A percentile compares a stretch with the other conserved stretches of the same genome.
Conservation (phyloP, 2,329 filamentous ascomycete genomes). For the Colletotrichum godetiae region DNA sequence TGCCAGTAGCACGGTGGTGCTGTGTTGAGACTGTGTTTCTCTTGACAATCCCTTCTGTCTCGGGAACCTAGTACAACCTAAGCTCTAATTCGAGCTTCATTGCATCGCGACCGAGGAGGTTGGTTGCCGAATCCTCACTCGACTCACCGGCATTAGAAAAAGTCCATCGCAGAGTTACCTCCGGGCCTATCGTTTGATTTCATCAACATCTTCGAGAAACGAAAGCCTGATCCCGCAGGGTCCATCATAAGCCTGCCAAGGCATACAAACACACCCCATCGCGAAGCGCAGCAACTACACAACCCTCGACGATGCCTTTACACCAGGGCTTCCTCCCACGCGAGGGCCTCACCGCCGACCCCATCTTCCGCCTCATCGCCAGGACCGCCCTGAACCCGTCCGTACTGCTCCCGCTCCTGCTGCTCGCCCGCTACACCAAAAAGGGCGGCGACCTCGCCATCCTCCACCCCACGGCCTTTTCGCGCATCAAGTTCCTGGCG, state of each 20-base stretch:
- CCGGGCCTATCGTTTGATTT: not conserved
- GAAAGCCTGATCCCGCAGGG: not conserved
- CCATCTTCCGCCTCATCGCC: conserved; percentile 66
- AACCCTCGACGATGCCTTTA: conserved; percentile 40
- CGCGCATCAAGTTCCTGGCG: conserved; percentile 64
- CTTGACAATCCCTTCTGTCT: not conserved
- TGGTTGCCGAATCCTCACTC: not conserved
- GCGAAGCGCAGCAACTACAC: not conserved
- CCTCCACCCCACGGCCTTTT: conserved; percentile 62
- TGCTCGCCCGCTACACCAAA: conserved; percentile 73
- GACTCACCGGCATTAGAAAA: not conserved
- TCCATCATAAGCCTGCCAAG: not conserved
- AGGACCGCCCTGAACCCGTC: conserved; percentile 73
- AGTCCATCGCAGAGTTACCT: not conserved
- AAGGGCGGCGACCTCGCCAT: conserved; percentile 66
- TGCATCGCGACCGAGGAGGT: not conserved
- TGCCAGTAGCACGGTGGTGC: not conserved
- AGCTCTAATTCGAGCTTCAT: not conserved
- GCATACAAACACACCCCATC: not conserved
- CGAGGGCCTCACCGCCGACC: conserved; percentile 71
- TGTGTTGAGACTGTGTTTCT: not conserved
- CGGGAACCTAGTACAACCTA: not conserved
- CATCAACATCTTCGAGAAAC: not conserved
- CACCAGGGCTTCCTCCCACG: conserved; percentile 65
- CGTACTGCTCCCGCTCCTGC: conserved; percentile 71